These are phyloP conservation scores for Asterochloris sp. DNA, from an alignment of 139 green algal genomes.

Conservation along the genomic window DNA sequence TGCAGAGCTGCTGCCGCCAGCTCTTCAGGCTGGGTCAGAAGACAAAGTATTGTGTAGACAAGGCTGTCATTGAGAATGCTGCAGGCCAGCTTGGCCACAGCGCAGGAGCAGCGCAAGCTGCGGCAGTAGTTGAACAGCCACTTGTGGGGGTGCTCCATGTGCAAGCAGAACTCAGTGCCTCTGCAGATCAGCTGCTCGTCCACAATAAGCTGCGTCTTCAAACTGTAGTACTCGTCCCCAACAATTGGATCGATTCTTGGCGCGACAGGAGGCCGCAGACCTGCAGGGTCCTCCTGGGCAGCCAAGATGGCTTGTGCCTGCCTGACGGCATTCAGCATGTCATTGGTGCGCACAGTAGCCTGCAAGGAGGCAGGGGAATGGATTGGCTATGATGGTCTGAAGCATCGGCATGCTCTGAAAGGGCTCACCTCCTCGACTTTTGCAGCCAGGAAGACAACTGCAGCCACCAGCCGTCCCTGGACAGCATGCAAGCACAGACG, in stretches of 20 bases:
- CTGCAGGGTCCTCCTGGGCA: not conserved
- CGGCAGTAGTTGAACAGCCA: slow-evolving; percentile 25
- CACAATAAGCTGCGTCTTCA: slow-evolving; percentile 27
- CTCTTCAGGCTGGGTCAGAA: not conserved
- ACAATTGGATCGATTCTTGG: slow-evolving; percentile 10
- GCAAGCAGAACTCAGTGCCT: slow-evolving; percentile 9
- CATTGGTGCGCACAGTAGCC: slow-evolving; percentile 29
- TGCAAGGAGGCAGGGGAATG: not conserved
- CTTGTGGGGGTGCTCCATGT: slow-evolving; percentile 31
- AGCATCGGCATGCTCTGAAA: not conserved
- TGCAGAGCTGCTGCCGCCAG: slow-evolving; percentile 27
- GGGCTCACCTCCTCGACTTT: slow-evolving; percentile 36
- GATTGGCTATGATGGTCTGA: not conserved
- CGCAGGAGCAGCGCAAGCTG: not conserved
- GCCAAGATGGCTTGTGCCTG: not conserved
- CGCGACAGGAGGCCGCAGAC: not conserved
- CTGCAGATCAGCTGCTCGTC: slow-evolving; percentile 24
- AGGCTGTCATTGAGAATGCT: slow-evolving; percentile 31
- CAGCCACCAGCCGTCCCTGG: slow-evolving; percentile 16
- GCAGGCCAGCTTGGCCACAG: slow-evolving; percentile 2
- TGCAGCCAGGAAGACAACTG: slow-evolving; percentile 30
- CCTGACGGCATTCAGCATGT: slow-evolving; percentile 31
- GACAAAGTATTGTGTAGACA: not conserved
- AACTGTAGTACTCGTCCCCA: slow-evolving; percentile 22
- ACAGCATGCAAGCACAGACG: not conserved